Conservation (phyloP, 345 rosid genomes). For the Eucalyptus lansdowneana region DNA sequence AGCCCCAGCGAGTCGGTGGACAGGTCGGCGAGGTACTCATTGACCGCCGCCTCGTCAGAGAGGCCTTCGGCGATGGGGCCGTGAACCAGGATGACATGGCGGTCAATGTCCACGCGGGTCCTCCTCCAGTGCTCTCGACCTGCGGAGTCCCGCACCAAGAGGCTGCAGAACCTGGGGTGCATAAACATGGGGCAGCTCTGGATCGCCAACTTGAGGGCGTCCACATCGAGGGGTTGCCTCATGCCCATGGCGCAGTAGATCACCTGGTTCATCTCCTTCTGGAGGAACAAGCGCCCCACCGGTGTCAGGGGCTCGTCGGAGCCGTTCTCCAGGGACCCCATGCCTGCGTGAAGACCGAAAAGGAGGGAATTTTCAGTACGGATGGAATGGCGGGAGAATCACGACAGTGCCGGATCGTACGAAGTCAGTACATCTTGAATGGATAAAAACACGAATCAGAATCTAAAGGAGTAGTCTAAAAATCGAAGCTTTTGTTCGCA, state of each 20-base stretch:
- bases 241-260: conserved; percentile 35
- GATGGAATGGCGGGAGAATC: not conserved
- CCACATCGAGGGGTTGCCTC: conserved; percentile 3
- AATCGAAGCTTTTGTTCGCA: not conserved
- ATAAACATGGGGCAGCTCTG: conserved; percentile 12
- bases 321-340: not conserved
- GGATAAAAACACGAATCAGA: not conserved
- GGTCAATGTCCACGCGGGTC: conserved; percentile 27
- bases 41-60: conserved; percentile 1
- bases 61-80: not conserved
- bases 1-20: conserved; percentile 15
- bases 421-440: not conserved
- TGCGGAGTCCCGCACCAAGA: conserved; percentile 24
- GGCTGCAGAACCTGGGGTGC: conserved; percentile 50
- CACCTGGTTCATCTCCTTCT: conserved; percentile 20
- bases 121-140: conserved; percentile 38
- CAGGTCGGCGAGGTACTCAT: conserved; percentile 33
- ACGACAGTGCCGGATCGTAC: no score
- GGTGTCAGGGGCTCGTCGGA: conserved; percentile 41
- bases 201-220: conserved; percentile 7
- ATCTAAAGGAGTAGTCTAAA: not conserved
- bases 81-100: conserved; percentile 10
- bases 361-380: not conserved
- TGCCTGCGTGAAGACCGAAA: not conserved
- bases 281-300: conserved; percentile 40